Evolutionary conservation across 257 asterid species (phyloP).

Genomic region (Solanum chilense): DNA sequence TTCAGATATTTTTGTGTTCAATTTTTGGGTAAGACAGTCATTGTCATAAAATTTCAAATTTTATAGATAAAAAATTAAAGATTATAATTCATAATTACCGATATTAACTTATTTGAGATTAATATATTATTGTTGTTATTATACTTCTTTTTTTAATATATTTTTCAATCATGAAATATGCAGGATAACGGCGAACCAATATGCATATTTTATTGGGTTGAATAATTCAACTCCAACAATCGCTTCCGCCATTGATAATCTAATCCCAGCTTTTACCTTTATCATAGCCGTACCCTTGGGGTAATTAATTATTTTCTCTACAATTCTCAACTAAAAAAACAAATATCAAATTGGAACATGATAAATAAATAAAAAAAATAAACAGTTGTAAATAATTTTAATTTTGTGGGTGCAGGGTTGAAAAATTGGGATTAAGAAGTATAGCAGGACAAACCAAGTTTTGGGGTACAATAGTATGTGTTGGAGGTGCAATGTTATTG

Average conservation of each 20-base stretch:
- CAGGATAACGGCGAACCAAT: constrained; percentile 76
- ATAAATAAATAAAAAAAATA: not conserved
- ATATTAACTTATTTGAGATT: not conserved
- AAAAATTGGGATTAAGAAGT: constrained; percentile 39
- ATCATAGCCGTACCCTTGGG: constrained; percentile 64
- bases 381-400: not conserved
- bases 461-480: constrained; percentile 59
- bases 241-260: constrained; percentile 70
- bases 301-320: constrained; percentile 25
- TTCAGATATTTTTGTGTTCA: constrained; percentile 67
- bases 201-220: constrained; percentile 65
- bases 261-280: constrained; percentile 73
- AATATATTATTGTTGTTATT: not conserved
- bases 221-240: constrained; percentile 82
- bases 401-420: constrained; percentile 28
- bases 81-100: not conserved
- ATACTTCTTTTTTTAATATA: not conserved
- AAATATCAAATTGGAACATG: not conserved
- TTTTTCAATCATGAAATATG: not conserved
- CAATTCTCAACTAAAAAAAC: not conserved
- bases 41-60: not conserved
- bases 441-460: constrained; percentile 62
- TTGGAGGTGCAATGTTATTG: constrained; percentile 65
- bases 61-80: not conserved
- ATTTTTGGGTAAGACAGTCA: constrained; percentile 50